Base-by-base conservation (phyloP, 176 grass and related monocot genomes). In the Zea luxurians region DNA sequence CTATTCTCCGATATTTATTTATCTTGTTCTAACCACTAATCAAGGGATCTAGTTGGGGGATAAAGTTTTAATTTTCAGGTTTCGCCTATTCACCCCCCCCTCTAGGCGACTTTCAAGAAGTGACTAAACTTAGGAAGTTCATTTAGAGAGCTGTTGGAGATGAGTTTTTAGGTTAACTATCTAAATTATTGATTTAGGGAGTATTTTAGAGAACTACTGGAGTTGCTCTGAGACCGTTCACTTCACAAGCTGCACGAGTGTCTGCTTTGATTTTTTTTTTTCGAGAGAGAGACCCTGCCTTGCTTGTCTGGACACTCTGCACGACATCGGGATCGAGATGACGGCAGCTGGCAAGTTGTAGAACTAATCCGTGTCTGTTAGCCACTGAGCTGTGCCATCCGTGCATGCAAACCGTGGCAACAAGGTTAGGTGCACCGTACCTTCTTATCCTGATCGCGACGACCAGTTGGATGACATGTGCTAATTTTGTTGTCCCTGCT, bases 331-430 rank as follows among this genome's bases (percentile, higher is more conserved):
- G 37, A 66, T 27, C 27, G 27, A 18, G 50, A 73, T 61, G 61
- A 45, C 37, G 49, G 41, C 49, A 61, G 21, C 21, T 34, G 53
- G 17, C 44, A n/a, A 66, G 37, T 41, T 67, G 36, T 5, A 10
- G 47, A 11, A 47, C 21, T 45, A 73, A 78, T 43, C 43, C 49
- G 80, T 53, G 80, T 68, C 15, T 34, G 75, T n/a, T 68, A 21
- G 17, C 7, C 74, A 74, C 48, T 7, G 75, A 59, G 27, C 18
- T 75, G 71, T 75, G 71, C 45, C 47, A 12, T 37, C 16, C 64
- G 35, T 43, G 72, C 64, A 42, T 77, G 72, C 64, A 70, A 42
- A 69, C 48, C 17, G 81, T 70, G 73, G 61, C 54, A 40, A 8
- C 7, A 58, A 55, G 67, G 21, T 76, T 68, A 54, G 81, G 73